Evolutionary conservation across 2,329 filamentous ascomycete species (phyloP).

Genomic region (Beauveria pseudobassiana): DNA sequence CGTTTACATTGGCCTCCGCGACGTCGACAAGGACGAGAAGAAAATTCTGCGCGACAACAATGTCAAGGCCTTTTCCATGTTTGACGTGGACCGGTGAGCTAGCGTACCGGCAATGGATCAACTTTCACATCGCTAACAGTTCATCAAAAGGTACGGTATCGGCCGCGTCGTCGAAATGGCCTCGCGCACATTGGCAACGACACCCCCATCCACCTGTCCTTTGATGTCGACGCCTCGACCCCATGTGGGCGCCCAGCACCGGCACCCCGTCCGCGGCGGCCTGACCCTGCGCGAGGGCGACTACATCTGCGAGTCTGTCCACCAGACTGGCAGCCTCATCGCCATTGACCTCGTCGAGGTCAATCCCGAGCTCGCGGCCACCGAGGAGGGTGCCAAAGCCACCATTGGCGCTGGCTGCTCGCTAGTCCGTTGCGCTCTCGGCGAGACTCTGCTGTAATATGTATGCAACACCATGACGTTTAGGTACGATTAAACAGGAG

Average conservation of each 20-base stretch:
- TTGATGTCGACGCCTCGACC: conserved; percentile 97
- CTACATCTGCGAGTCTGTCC: conserved; percentile 86
- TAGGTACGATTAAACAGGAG: background rate
- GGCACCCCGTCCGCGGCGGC: conserved; percentile 88
- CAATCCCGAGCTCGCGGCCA: conserved; percentile 62
- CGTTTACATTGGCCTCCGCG: conserved; percentile 92
- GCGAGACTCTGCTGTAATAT: conserved; percentile 75
- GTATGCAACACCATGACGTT: background rate
- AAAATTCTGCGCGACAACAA: conserved; percentile 77
- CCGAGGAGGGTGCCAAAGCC: conserved; percentile 63
- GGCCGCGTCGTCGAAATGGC: conserved; percentile 97
- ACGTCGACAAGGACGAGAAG: conserved; percentile 94
- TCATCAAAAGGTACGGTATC: conserved; percentile 67
- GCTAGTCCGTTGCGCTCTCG: conserved; percentile 82
- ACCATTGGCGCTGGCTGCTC: conserved; percentile 88
- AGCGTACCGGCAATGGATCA: too few relatives aligned
- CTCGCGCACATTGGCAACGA: conserved; percentile 89
- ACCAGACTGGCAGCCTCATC: conserved; percentile 69
- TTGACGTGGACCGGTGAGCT: conserved; percentile 80
- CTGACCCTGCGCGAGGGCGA: conserved; percentile 92
- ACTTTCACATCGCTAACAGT: conserved; percentile 9
- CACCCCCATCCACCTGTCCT: conserved; percentile 93
- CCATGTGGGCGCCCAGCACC: conserved; percentile 91
- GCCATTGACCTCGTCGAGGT: conserved; percentile 80
- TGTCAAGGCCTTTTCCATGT: conserved; percentile 97